A percentile compares a stretch with the other conserved stretches of the same genome.
Evolutionary conservation across 768 basidiomycete genomes (phyloP).

Genomic region (Cystoderma amianthinum): DNA sequence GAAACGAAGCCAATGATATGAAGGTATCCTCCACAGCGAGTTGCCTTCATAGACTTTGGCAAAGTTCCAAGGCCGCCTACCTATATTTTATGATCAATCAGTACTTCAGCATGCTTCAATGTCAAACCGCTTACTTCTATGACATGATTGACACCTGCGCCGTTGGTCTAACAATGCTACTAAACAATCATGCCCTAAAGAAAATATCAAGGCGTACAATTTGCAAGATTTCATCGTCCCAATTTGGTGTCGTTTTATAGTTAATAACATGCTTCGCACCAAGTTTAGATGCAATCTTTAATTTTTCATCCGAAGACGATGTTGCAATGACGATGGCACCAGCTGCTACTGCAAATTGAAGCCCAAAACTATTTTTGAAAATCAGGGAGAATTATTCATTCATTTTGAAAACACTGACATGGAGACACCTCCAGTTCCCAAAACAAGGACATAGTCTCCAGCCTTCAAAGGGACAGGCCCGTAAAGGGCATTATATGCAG

Average conservation of each 20-base stretch:
- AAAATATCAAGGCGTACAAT: slow-evolving; percentile 20
- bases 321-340: slow-evolving; percentile 55
- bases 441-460: slow-evolving; percentile 51
- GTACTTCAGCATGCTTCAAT: not conserved
- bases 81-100: slow-evolving; percentile 21
- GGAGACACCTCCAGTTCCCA: slow-evolving; percentile 52
- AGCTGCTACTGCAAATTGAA: slow-evolving; percentile 47
- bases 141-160: slow-evolving; percentile 23
- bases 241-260: slow-evolving; percentile 49
- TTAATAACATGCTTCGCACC: slow-evolving; percentile 53
- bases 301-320: slow-evolving; percentile 53
- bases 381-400: too few species aligned
- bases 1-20: slow-evolving; percentile 48
- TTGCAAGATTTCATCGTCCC: slow-evolving; percentile 43
- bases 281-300: slow-evolving; percentile 36
- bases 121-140: slow-evolving; percentile 19
- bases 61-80: slow-evolving; percentile 52
- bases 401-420: slow-evolving; percentile 22
- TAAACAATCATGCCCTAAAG: not conserved
- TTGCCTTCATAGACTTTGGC: slow-evolving; percentile 29
- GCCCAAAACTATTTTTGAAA: slow-evolving; percentile 27
- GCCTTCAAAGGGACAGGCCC: slow-evolving; percentile 43
- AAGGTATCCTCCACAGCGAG: slow-evolving; percentile 34
- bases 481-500: slow-evolving; percentile 54
- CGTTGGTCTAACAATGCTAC: slow-evolving; percentile 17